These are phyloP conservation scores for Hirsutella thompsonii DNA, from an alignment of 2,329 filamentous ascomycete genomes.

Conservation along the genomic window DNA sequence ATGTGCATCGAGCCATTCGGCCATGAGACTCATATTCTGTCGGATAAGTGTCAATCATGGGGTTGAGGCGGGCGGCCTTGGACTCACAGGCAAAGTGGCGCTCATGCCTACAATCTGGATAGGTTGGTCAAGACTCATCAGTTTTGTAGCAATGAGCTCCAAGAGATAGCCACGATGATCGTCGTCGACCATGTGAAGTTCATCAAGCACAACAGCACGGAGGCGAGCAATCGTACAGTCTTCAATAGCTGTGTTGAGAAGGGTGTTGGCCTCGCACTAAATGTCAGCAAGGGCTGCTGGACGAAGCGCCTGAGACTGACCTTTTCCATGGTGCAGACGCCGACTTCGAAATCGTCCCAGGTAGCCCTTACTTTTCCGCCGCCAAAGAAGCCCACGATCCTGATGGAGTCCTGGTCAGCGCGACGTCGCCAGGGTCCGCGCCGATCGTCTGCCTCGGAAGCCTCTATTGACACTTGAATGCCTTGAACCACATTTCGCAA, in stretches of 20 bases:
- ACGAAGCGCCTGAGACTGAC: conserved; percentile 6
- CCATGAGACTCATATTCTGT: conserved; percentile 57
- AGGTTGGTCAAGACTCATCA: conserved; percentile 52
- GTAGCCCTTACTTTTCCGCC: conserved; percentile 53
- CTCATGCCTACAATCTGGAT: conserved; percentile 72
- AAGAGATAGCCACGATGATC: conserved; percentile 63
- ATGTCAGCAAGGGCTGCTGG: neutral
- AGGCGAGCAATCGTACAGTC: conserved; percentile 54
- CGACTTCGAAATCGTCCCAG: conserved; percentile 67
- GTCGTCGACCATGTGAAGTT: conserved; percentile 74
- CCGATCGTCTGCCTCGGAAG: conserved; percentile 19
- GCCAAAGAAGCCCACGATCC: conserved; percentile 62
- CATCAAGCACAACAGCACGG: conserved; percentile 58
- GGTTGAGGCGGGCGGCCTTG: neutral
- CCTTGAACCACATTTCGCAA: conserved; percentile 51
- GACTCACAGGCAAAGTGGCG: conserved; percentile 55
- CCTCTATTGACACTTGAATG: conserved; percentile 15
- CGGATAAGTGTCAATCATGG: neutral
- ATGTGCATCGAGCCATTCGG: conserved; percentile 56
- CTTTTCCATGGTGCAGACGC: conserved; percentile 72
- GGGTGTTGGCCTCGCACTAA: conserved; percentile 50
- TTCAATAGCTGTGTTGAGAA: conserved; percentile 62
- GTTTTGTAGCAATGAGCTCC: conserved; percentile 61
- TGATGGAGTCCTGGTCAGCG: conserved; percentile 43
- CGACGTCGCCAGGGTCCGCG: conserved; percentile 38